Evolutionary conservation across 371 early-diverging fungal genomes (phyloP).

Genomic region (Globomyces sp.): DNA sequence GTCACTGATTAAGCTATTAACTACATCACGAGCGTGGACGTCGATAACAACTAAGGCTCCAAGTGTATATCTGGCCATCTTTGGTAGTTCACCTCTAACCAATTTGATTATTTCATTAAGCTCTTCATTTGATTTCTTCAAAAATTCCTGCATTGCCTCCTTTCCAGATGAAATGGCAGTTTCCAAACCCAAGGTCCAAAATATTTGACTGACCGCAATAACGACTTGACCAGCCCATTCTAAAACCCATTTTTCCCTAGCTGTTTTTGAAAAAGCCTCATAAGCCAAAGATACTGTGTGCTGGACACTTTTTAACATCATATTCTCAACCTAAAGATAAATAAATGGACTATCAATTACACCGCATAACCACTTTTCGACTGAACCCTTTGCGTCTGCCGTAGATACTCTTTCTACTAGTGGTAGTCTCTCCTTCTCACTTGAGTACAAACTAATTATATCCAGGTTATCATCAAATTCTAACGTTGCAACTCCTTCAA

Average conservation of each 20-base stretch:
- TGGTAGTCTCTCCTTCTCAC: slow-evolving; percentile 50
- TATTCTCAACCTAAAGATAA: slow-evolving; percentile 33
- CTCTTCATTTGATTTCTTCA: slow-evolving; percentile 40
- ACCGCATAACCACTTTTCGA: slow-evolving; percentile 53
- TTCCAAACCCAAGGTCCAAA: slow-evolving; percentile 55
- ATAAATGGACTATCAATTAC: no score
- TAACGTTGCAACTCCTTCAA: slow-evolving; percentile 54
- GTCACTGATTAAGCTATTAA: slow-evolving; percentile 40
- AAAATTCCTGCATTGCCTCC: slow-evolving; percentile 45
- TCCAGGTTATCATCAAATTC: slow-evolving; percentile 55
- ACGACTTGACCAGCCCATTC: slow-evolving; percentile 62
- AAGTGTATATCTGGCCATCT: slow-evolving; percentile 55
- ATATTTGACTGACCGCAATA: slow-evolving; percentile 51
- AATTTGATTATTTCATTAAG: slow-evolving; percentile 51
- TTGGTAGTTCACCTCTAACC: slow-evolving; percentile 53
- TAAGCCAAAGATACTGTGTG: slow-evolving; percentile 43
- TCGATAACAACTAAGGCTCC: slow-evolving; percentile 61
- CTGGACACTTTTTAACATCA: slow-evolving; percentile 52
- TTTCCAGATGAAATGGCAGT: slow-evolving; percentile 43
- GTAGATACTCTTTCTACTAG: slow-evolving; percentile 48
- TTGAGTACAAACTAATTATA: slow-evolving; percentile 47
- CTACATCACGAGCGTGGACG: slow-evolving; percentile 60
- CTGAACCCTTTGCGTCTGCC: slow-evolving; percentile 53
- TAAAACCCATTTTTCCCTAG: slow-evolving; percentile 54
- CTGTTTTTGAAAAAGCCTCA: slow-evolving; percentile 43